Evolutionary conservation across 2,329 filamentous ascomycete species (phyloP).

Genomic region (Fusarium sp.): DNA sequence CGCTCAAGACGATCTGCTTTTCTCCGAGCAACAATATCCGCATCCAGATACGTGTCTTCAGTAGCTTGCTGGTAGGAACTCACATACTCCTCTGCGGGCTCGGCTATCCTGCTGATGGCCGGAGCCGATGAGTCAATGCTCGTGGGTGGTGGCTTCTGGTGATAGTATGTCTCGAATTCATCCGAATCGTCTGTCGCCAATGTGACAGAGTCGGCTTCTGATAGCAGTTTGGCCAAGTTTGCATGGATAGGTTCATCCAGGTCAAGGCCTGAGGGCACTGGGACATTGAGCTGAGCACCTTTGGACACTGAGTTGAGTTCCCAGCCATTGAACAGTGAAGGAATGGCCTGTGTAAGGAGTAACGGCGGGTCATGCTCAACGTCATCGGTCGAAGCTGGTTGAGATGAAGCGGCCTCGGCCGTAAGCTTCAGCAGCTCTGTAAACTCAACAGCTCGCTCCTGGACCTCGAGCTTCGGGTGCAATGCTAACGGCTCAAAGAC

Average conservation of each 20-base stretch:
- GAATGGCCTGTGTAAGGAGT: constrained; percentile 90
- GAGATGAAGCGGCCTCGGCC: constrained; percentile 80
- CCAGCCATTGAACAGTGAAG: constrained; percentile 85
- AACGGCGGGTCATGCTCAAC: constrained; percentile 78
- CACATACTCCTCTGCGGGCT: constrained; percentile 63
- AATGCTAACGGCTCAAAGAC: constrained; percentile 82
- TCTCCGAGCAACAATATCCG: constrained; percentile 79
- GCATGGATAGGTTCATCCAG: constrained; percentile 86
- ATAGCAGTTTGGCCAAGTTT: constrained; percentile 76
- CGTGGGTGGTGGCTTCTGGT: constrained; percentile 66
- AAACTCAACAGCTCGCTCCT: constrained; percentile 94
- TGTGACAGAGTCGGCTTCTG: constrained; percentile 65
- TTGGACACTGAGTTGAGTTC: constrained; percentile 92
- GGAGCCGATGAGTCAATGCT: constrained; percentile 66
- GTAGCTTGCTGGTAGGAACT: constrained; percentile 71
- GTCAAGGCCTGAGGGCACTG: constrained; percentile 80
- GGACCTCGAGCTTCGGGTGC: constrained; percentile 92
- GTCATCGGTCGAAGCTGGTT: constrained; percentile 69
- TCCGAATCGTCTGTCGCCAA: constrained; percentile 68
- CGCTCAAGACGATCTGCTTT: constrained; percentile 83
- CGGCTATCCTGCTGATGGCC: constrained; percentile 66
- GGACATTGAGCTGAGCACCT: constrained; percentile 88
- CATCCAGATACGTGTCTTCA: constrained; percentile 76
- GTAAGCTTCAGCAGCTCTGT: constrained; percentile 89
- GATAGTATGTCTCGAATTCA: constrained; percentile 77